These are phyloP conservation scores for Phoma sp. DNA, from an alignment of 2,329 filamentous ascomycete genomes.

Conservation along the genomic window DNA sequence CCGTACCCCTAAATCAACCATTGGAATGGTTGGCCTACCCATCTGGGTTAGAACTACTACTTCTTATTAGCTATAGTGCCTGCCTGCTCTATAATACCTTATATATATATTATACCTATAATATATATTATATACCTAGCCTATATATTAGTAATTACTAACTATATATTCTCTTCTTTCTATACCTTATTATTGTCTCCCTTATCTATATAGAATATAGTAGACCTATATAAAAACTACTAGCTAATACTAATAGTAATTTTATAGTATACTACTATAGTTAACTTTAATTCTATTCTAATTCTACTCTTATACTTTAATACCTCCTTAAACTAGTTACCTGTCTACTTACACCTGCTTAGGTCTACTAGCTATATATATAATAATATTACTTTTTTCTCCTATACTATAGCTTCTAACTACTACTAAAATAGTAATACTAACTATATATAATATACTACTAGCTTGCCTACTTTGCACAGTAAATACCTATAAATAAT, in stretches of 20 bases:
- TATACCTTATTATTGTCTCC: conserved; percentile 18
- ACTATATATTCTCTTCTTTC: conserved; percentile 13
- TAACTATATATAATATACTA: too few species aligned
- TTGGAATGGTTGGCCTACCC: too few species aligned
- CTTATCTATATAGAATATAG: conserved; percentile 18
- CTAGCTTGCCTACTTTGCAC: too few species aligned
- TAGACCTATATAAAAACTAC: conserved; percentile 21
- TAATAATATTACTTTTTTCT: conserved; percentile 16
- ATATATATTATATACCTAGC: conserved; percentile 14
- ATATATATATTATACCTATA: too few species aligned
- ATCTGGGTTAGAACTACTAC: too few species aligned
- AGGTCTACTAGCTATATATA: conserved; percentile 19
- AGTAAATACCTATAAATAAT: too few species aligned
- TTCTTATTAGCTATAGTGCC: too few species aligned
- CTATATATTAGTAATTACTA: conserved; percentile 2
- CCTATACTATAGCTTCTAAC: too few species aligned
- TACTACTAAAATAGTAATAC: too few species aligned
- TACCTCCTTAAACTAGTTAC: conserved; percentile 13
- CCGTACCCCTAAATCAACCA: too few species aligned
- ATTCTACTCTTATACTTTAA: conserved; percentile 21
- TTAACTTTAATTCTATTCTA: conserved; percentile 17
- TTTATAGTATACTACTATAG: conserved; percentile 19
- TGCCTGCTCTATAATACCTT: too few species aligned
- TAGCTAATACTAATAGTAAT: too few species aligned
- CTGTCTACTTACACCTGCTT: conserved; percentile 14